Conservation (phyloP, 140 eudicot genomes). For the Cichorium intybus region DNA sequence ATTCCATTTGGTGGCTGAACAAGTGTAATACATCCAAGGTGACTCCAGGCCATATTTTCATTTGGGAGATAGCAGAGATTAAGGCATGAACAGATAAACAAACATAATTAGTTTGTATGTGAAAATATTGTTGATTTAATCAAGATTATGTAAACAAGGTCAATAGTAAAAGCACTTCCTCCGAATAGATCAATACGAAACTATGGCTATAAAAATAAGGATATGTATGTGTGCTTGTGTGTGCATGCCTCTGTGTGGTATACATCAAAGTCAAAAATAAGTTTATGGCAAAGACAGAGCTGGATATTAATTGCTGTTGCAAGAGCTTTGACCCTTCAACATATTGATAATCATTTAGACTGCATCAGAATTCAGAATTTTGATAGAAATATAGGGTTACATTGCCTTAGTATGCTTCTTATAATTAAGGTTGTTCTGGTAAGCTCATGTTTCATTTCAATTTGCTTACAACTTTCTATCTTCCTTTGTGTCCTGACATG, state of each 20-base stretch:
- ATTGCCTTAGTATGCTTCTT: constrained; percentile 2
- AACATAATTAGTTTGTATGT: neutral
- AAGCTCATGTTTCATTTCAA: constrained; percentile 18
- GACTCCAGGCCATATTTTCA: neutral
- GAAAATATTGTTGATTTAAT: neutral
- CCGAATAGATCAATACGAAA: constrained; percentile 14
- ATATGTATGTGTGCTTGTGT: neutral
- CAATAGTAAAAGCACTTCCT: neutral
- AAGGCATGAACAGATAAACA: neutral
- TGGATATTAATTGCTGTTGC: constrained; percentile 8
- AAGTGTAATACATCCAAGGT: neutral
- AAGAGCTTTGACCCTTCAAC: constrained; percentile 9
- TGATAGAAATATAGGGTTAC: neutral
- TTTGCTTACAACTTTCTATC: constrained; percentile 9
- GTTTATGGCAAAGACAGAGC: constrained; percentile 6
- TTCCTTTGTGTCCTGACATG: constrained; percentile 22
- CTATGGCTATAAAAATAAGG: neutral
- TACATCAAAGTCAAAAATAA: constrained; percentile 1
- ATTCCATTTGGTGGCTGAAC: neutral
- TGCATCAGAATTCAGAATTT: neutral
- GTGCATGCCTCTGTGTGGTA: neutral
- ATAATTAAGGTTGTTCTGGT: constrained; percentile 3
- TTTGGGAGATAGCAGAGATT: constrained; percentile 4
- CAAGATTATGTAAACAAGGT: neutral
- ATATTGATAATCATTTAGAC: constrained; percentile 9